Conservation (phyloP, 495 filamentous ascomycete species). For the Aspergillus coremiiformis region DNA sequence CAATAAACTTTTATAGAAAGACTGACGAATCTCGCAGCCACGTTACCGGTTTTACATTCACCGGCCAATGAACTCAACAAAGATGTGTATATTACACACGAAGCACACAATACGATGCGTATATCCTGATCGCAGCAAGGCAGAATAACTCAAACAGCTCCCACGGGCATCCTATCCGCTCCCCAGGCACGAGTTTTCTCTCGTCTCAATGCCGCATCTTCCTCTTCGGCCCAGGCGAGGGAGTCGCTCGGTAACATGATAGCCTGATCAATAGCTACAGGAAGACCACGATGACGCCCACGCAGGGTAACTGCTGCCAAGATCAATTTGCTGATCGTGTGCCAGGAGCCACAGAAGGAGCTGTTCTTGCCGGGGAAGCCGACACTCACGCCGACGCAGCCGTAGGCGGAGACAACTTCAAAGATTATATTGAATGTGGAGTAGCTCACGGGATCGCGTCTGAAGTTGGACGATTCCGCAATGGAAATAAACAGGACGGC, state of each 20-base stretch:
- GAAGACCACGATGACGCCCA: constrained; percentile 71
- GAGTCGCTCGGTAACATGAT: constrained; percentile 61
- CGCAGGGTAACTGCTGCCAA: constrained; percentile 71
- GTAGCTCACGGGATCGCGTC: constrained; percentile 57
- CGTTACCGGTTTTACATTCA: neutral
- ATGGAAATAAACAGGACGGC: constrained; percentile 67
- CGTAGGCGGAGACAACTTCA: constrained; percentile 76
- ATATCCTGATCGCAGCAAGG: neutral
- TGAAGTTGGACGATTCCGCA: constrained; percentile 62
- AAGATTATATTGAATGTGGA: constrained; percentile 82
- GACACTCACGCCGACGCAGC: constrained; percentile 75
- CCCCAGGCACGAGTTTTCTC: constrained; percentile 23
- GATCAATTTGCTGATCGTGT: constrained; percentile 65
- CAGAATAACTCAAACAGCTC: constrained; percentile 18
- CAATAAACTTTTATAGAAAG: neutral
- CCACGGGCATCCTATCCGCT: constrained; percentile 22
- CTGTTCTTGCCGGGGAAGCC: constrained; percentile 61
- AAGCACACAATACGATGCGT: neutral
- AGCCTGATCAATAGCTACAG: constrained; percentile 74
- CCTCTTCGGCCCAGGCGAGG: constrained; percentile 51
- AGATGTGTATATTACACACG: neutral
- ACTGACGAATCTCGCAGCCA: neutral
- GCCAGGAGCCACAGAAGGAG: constrained; percentile 67
- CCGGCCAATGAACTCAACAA: neutral
- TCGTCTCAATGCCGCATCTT: constrained; percentile 45